Evolutionary conservation across 441 rosid species (phyloP), one percentile per base, ranked within the genome.

Genomic region (Erodium texanum): DNA sequence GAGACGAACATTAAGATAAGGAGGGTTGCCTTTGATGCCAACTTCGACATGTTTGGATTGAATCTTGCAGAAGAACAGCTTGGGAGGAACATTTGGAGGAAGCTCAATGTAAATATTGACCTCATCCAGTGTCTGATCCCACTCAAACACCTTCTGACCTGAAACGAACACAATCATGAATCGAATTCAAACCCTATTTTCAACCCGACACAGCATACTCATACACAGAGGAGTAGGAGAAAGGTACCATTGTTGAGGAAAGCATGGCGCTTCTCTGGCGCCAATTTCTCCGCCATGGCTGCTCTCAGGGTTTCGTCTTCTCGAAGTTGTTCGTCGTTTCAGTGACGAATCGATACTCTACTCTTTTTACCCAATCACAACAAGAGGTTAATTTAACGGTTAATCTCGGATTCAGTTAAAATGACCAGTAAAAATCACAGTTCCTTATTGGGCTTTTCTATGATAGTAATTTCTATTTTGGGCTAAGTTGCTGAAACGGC

Each of bases 21-120:
- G 97, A 78, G 99, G 87, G 80, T 86, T 91, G 83, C 96, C 99
- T 75, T 87, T 89, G 92, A 93, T 89, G 69, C 99, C 95, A 66
- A 93, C 79, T 82, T 89, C 95, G 71, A 84, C 56, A 77, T 89
- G 97, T 66, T 85, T 88, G 41, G 92, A 84, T 68, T 89, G 82
- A 73, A 91, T 85, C 82, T 86, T 91, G 81, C 96, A 93, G 68
- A 82, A 84, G 71, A 91, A 88, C 34, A 78, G 86, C 86, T 93
- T 91, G 9, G 89, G 66, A 29, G 63, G 82, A 71, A 89, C 83
- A 69, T 86, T 89, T 2, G 88, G 89, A 0, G 96, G 97, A 38
- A 88, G 70, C 18, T 68, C 80, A 50, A 91, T 86, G 76, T 91
- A 93, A 61, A 93, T 68, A 65, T 88, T 91, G 23, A 89, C 87